Conservation (phyloP, 208 protist genomes). For the Leishmania guyanensis region DNA sequence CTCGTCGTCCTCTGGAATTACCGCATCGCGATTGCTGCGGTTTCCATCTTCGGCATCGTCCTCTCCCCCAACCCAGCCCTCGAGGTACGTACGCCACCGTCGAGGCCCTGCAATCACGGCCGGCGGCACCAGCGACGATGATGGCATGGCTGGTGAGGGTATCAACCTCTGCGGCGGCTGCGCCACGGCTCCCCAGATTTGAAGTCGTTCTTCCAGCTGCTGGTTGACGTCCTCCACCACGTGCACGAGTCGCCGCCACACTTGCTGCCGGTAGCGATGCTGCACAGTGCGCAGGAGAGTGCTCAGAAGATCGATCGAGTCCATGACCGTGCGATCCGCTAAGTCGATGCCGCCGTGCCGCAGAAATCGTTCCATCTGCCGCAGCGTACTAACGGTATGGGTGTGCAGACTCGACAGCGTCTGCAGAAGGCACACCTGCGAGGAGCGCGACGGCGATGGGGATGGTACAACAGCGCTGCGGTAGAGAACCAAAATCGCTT, state of each 20-base stretch:
- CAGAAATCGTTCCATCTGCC: slow-evolving; percentile 14
- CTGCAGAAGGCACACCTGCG: slow-evolving; percentile 31
- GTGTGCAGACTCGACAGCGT: slow-evolving; percentile 30
- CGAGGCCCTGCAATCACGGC: neutral
- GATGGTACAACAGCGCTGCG: slow-evolving; percentile 20
- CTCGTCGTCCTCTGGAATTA: neutral
- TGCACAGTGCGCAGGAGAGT: slow-evolving; percentile 37
- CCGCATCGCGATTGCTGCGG: neutral
- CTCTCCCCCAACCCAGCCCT: neutral
- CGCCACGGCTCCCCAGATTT: slow-evolving; percentile 19
- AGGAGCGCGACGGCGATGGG: slow-evolving; percentile 26
- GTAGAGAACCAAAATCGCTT: slow-evolving; percentile 25
- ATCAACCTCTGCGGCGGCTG: neutral
- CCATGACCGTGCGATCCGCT: slow-evolving; percentile 10
- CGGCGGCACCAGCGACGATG: neutral
- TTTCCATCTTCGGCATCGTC: neutral
- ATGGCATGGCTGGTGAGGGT: neutral
- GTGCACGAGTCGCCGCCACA: slow-evolving; percentile 50
- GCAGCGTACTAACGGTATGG: slow-evolving; percentile 23
- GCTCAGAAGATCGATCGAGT: slow-evolving; percentile 8
- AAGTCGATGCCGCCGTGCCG: neutral
- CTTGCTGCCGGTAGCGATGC: slow-evolving; percentile 33
- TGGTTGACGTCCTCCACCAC: slow-evolving; percentile 60
- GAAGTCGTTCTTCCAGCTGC: slow-evolving; percentile 34
- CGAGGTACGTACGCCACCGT: neutral